Conservation (phyloP, 108 stramenopile species). For the Skeletonema potamos region DNA sequence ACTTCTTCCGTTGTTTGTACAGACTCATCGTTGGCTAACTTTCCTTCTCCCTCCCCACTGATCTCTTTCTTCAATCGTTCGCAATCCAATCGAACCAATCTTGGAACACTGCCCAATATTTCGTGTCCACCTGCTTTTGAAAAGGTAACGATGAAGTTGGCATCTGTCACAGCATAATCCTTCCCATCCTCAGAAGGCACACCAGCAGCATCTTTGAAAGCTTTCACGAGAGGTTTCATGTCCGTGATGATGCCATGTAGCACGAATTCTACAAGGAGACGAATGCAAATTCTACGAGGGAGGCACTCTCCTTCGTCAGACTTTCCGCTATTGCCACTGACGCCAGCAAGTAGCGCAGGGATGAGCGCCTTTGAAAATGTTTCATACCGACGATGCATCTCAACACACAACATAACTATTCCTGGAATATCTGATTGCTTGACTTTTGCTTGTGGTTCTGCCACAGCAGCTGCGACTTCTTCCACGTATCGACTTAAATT, state of each 20-base stretch:
- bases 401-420: constrained; percentile 60
- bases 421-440: constrained; percentile 68
- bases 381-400: constrained; percentile 74
- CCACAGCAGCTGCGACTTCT: constrained; percentile 87
- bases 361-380: constrained; percentile 55
- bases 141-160: constrained; percentile 74
- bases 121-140: constrained; percentile 79
- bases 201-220: constrained; percentile 70
- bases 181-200: constrained; percentile 46
- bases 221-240: constrained; percentile 64
- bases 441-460: constrained; percentile 75
- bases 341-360: constrained; percentile 48
- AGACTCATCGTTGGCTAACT: neutral
- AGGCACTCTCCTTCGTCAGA: constrained; percentile 51
- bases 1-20: neutral
- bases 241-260: constrained; percentile 65
- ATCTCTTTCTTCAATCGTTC: constrained; percentile 34
- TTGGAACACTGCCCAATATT: constrained; percentile 60
- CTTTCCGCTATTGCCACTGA: constrained; percentile 40
- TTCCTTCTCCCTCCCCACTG: constrained; percentile 25
- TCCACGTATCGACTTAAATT: constrained; percentile 93
- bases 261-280: constrained; percentile 73
- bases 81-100: constrained; percentile 33
- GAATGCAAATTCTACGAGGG: constrained; percentile 60
- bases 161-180: constrained; percentile 80